phyloP scores from a whole-genome alignment of 495 filamentous ascomycete species.

The Pyrenopolyporus hunteri region DNA sequence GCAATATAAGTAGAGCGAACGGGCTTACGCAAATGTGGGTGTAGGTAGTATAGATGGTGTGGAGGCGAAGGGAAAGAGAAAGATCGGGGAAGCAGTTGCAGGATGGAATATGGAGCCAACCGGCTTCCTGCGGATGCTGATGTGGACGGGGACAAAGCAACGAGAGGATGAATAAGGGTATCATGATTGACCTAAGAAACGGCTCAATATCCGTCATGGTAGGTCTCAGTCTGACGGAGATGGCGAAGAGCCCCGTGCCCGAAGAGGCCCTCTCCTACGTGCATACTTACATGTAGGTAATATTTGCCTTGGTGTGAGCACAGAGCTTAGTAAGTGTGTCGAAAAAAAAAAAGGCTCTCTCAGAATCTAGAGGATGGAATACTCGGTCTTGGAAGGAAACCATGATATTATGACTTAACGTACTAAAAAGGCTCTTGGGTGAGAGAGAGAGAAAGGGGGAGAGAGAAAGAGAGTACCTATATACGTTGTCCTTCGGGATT shows the following conservation, averaged over 20 bases:
- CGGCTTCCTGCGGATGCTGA: slow-evolving; percentile 35
- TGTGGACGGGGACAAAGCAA: slow-evolving; percentile 1
- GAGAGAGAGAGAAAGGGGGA: neutral
- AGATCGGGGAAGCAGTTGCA: slow-evolving; percentile 26
- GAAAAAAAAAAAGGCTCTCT: slow-evolving; percentile 11
- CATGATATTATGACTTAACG: slow-evolving; percentile 12
- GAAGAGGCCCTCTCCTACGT: neutral
- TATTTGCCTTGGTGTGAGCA: neutral
- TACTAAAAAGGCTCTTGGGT: slow-evolving; percentile 12
- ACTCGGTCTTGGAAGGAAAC: neutral
- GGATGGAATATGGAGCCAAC: slow-evolving; percentile 21
- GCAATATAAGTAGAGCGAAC: neutral
- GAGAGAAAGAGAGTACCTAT: no score
- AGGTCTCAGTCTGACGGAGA: slow-evolving; percentile 26
- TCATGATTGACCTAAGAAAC: slow-evolving; percentile 28
- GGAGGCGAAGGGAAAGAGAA: slow-evolving; percentile 4
- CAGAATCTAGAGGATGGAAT: slow-evolving; percentile 6
- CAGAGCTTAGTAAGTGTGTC: slow-evolving; percentile 27
- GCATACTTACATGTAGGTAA: slow-evolving; percentile 20
- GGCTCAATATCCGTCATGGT: slow-evolving; percentile 12
- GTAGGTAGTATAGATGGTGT: slow-evolving; percentile 15
- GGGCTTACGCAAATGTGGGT: slow-evolving; percentile 7
- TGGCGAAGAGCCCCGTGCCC: neutral
- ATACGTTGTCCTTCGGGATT: slow-evolving; percentile 19
- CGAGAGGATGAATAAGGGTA: slow-evolving; percentile 32